These are phyloP conservation scores for Dentipellis sp. DNA, from an alignment of 768 basidiomycete species.

Conservation along the genomic window DNA sequence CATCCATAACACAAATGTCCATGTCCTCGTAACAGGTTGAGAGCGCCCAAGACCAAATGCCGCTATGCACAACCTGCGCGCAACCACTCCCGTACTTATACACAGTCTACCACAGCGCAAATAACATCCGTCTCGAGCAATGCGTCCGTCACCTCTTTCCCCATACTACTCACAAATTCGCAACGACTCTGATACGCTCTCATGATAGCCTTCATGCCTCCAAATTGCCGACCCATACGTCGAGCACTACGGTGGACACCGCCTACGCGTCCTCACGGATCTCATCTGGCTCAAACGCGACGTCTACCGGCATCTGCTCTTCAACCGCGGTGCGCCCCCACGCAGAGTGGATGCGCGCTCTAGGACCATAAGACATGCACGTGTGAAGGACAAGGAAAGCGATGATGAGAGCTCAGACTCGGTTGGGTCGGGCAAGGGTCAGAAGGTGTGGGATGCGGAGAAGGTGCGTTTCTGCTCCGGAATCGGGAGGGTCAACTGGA, in stretches of 20 bases:
- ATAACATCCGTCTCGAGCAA: constrained; percentile 76
- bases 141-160: constrained; percentile 45
- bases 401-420: not conserved
- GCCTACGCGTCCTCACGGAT: constrained; percentile 64
- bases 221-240: constrained; percentile 81
- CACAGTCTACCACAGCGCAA: constrained; percentile 70
- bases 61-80: constrained; percentile 75
- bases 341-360: constrained; percentile 25
- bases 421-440: not conserved
- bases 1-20: too few species aligned
- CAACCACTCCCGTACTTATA: constrained; percentile 58
- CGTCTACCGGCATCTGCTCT: constrained; percentile 75
- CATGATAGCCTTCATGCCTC: constrained; percentile 44
- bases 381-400: not conserved
- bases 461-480: not conserved
- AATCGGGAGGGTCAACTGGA: not conserved
- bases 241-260: constrained; percentile 51
- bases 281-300: constrained; percentile 75
- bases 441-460: constrained; percentile 2
- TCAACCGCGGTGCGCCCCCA: constrained; percentile 67
- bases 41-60: constrained; percentile 35
- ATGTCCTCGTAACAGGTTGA: too few species aligned
- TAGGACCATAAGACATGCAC: not conserved
- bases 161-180: not conserved
- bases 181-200: constrained; percentile 7